Conservation (phyloP, 306 rosid species). For the Begonia peltatifolia region DNA sequence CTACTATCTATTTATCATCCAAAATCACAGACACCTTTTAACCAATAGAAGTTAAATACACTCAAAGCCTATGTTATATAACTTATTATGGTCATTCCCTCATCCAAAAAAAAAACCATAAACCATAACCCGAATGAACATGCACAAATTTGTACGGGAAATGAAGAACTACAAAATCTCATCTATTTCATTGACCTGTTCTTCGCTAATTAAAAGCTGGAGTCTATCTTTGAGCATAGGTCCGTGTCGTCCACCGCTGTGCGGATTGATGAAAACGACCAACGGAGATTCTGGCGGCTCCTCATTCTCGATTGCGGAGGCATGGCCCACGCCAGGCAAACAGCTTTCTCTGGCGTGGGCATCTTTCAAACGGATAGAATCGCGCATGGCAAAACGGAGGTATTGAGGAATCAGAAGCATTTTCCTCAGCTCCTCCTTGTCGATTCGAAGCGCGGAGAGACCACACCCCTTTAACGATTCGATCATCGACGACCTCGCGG, state of each 20-base stretch:
- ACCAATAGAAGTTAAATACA: no score
- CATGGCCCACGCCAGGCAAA: constrained; percentile 11
- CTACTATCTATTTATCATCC: no score
- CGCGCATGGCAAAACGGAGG: constrained; percentile 81
- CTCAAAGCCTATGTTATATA: no score
- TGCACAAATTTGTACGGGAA: background rate
- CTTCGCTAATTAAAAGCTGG: constrained; percentile 63
- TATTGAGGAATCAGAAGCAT: constrained; percentile 64
- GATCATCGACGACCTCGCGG: constrained; percentile 38
- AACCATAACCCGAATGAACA: no score
- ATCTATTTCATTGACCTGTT: constrained; percentile 38
- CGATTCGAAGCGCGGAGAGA: constrained; percentile 49
- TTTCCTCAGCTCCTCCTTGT: constrained; percentile 63
- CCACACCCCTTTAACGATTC: constrained; percentile 63
- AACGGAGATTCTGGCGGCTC: constrained; percentile 42
- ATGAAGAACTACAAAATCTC: background rate
- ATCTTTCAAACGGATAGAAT: constrained; percentile 54
- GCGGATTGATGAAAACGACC: constrained; percentile 71
- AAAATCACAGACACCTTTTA: no score
- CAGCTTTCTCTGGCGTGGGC: constrained; percentile 50
- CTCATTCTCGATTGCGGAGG: background rate
- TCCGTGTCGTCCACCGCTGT: constrained; percentile 86
- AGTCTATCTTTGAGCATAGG: constrained; percentile 72
- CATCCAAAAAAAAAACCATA: no score
- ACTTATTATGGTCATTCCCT: no score